These are phyloP conservation scores for Tritrichomonas foetus DNA, from an alignment of 208 protist species.

Conservation along the genomic window DNA sequence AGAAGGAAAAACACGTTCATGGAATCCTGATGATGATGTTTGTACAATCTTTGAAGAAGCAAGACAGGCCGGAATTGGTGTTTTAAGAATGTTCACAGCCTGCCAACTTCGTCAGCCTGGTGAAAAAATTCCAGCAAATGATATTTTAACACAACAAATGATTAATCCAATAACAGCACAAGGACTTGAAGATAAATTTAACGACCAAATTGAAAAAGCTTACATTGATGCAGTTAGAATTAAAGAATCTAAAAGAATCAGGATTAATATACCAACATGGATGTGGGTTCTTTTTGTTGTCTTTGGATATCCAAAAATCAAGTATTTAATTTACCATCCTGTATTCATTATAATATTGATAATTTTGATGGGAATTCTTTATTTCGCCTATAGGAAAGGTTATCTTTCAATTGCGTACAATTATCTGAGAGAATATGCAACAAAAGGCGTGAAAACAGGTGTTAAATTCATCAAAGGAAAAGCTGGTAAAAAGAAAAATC, in stretches of 20 bases:
- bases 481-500: too few species aligned
- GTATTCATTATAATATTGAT: neutral
- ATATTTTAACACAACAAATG: neutral
- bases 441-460: too few species aligned
- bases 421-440: neutral
- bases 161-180: neutral
- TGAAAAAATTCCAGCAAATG: neutral
- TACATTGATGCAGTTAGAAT: neutral
- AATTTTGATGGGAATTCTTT: neutral
- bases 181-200: neutral
- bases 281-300: neutral
- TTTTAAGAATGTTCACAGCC: neutral
- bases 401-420: neutral
- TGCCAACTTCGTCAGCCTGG: neutral
- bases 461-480: neutral
- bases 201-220: neutral
- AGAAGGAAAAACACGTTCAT: neutral
- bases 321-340: neutral
- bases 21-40: slow-evolving; percentile 15
- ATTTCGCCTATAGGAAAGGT: neutral
- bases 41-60: neutral
- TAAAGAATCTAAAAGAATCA: neutral
- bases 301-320: neutral
- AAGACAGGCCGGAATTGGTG: neutral
- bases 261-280: neutral